These are phyloP conservation scores for Melastoma malabathricum DNA, from an alignment of 345 rosid genomes.

Conservation along the genomic window DNA sequence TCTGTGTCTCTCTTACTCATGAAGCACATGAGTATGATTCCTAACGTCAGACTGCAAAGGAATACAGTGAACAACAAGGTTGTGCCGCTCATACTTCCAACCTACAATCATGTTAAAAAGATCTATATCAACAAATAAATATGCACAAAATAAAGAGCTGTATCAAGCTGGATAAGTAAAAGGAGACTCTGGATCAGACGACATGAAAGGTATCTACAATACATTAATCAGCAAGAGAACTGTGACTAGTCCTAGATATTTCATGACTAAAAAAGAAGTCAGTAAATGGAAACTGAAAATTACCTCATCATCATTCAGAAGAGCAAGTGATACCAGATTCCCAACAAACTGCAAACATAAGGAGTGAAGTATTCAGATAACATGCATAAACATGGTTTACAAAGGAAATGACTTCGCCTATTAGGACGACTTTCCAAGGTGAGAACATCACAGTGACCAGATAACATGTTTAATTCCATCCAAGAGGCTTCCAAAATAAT, in stretches of 20 bases:
- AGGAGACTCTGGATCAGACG: too few relatives aligned
- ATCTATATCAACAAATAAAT: slow-evolving; percentile 1
- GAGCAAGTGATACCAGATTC: slow-evolving; percentile 70
- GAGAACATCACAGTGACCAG: background rate
- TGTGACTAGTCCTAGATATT: too few relatives aligned
- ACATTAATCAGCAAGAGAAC: too few relatives aligned
- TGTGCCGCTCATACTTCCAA: slow-evolving; percentile 57
- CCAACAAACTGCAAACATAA: slow-evolving; percentile 54
- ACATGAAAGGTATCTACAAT: too few relatives aligned
- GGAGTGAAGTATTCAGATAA: slow-evolving; percentile 3
- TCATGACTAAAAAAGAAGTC: slow-evolving; percentile 5
- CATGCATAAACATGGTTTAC: background rate
- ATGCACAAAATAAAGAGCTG: background rate
- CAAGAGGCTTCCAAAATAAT: too few relatives aligned
- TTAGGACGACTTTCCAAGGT: background rate
- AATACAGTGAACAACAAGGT: slow-evolving; percentile 62
- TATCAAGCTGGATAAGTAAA: too few relatives aligned
- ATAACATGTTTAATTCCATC: background rate
- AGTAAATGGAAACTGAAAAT: slow-evolving; percentile 1
- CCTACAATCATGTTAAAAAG: slow-evolving; percentile 30
- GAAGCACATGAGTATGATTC: slow-evolving; percentile 68
- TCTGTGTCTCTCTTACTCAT: slow-evolving; percentile 49
- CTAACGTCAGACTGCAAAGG: slow-evolving; percentile 63
- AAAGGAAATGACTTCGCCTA: background rate
- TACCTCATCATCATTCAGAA: slow-evolving; percentile 50